Evolutionary conservation across 2,329 filamentous ascomycete species (phyloP), one percentile per base, ranked within the genome.

Genomic region (Cadophora luteo-olivacea): DNA sequence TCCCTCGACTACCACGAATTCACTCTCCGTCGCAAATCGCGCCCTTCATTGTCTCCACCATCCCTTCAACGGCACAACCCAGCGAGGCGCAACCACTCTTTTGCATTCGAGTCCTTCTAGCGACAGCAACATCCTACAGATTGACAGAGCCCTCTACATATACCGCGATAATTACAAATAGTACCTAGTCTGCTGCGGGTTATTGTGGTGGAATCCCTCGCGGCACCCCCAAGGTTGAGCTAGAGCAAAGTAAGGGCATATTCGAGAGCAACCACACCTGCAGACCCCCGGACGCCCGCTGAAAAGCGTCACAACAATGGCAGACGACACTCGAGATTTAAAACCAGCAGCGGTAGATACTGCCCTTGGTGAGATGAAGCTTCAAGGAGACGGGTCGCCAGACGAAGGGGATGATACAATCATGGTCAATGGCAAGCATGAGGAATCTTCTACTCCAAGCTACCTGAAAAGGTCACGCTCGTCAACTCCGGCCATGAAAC

Each of bases 301-400:
- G 62, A 36, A 29, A 65, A 60, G 11, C 61, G 57, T 45, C 45
- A 67, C 61, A 60, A 64, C 60, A 69, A 79, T 79, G 77, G 75
- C 75, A 65, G 75, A 76, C 19, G 74, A 77, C 58, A 74, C 68
- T 51, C 66, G 69, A 57, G 72, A 74, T 48, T 66, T 68, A 14
- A 75, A 75, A 66, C 61, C 73, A 32, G 76, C 75, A 62, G 72
- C 71, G 29, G 76, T 78, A 33, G 75, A 78, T 65, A 66, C 72
- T 58, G 77, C 75, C 52, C 72, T 78, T 19, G 68, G 72, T 51
- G 76, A 75, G n/a, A 78, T 79, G 77, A 79, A 77, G 70, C 66
- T 79, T 12, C 75, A 77, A 64, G 74, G 74, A 69, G 72, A 67
- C 19, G 66, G n/a, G 9, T 67, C 67, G 14, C 64, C 67, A 38